These are phyloP conservation scores for Centaurea solstitialis DNA, from an alignment of 129 eudicot genomes.

Conservation along the genomic window DNA sequence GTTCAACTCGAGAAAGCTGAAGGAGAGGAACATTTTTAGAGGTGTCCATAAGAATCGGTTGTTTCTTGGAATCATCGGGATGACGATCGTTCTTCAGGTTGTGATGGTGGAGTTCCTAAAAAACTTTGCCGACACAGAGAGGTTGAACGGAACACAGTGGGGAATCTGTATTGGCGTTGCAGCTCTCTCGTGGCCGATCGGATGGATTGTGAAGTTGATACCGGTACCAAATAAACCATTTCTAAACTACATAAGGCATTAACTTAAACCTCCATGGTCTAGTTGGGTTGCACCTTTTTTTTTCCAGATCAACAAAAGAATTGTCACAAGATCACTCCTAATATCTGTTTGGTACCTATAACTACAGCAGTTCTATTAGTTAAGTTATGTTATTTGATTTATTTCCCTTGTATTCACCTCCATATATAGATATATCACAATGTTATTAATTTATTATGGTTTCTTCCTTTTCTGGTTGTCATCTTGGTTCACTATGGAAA, in stretches of 20 bases:
- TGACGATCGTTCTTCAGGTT: constrained; percentile 71
- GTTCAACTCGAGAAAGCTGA: constrained; percentile 76
- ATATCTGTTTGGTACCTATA: not conserved
- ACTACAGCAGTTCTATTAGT: not conserved
- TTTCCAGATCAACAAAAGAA: not conserved
- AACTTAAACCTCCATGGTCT: not conserved
- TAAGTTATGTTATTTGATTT: not conserved
- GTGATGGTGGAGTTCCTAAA: constrained; percentile 86
- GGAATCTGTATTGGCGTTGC: constrained; percentile 62
- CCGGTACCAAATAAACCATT: constrained; percentile 73
- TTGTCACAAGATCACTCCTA: not conserved
- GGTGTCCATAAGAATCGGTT: constrained; percentile 57
- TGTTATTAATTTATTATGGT: not conserved
- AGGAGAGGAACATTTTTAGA: constrained; percentile 67
- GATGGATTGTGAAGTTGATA: constrained; percentile 64
- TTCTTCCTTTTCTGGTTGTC: not conserved
- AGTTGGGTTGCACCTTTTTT: not conserved
- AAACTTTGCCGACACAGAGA: constrained; percentile 76
- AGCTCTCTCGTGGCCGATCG: constrained; percentile 82
- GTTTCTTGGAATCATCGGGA: constrained; percentile 75
- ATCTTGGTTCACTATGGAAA: not conserved
- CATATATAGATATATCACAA: not conserved
- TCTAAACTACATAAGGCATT: constrained; percentile 40
- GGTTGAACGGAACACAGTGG: constrained; percentile 71
- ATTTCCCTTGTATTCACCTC: not conserved